Conservation (phyloP, 441 rosid genomes). For the Corymbia citriodora region DNA sequence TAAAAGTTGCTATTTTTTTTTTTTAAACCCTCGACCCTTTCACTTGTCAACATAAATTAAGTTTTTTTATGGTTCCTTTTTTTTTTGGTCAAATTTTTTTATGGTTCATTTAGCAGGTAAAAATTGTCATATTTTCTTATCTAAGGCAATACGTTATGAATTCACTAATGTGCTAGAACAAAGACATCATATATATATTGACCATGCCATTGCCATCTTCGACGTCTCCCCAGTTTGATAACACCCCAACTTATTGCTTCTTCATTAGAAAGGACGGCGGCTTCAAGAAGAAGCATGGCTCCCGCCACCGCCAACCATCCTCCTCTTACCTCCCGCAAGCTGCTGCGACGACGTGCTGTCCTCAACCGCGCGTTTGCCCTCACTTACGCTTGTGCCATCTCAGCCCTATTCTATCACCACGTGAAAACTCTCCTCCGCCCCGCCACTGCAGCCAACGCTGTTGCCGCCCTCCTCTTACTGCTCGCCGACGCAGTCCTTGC, state of each 20-base stretch:
- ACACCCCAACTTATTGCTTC: not conserved
- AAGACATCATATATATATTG: not conserved
- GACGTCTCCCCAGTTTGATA: not conserved
- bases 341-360: conserved; percentile 22
- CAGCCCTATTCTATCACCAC: conserved; percentile 41
- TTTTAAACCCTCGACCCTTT: too few relatives aligned
- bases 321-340: conserved; percentile 33
- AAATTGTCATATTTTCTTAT: not conserved
- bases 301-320: not conserved
- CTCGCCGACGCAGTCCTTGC: conserved; percentile 61
- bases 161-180: not conserved
- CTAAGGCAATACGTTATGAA: not conserved
- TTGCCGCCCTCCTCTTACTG: conserved; percentile 16
- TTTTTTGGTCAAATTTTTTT: not conserved
- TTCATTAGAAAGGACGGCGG: not conserved
- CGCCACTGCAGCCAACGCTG: conserved; percentile 11
- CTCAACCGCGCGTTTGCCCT: conserved; percentile 39
- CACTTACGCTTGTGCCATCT: conserved; percentile 38
- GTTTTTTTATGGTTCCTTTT: not conserved
- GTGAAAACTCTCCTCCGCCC: conserved; percentile 22
- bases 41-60: not conserved
- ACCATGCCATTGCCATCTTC: not conserved
- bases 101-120: not conserved
- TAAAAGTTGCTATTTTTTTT: too few relatives aligned
- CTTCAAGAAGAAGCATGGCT: not conserved